Evolutionary conservation across 2,329 filamentous ascomycete species (phyloP), one percentile per base, ranked within the genome.

Genomic region (Fulvia fulva): DNA sequence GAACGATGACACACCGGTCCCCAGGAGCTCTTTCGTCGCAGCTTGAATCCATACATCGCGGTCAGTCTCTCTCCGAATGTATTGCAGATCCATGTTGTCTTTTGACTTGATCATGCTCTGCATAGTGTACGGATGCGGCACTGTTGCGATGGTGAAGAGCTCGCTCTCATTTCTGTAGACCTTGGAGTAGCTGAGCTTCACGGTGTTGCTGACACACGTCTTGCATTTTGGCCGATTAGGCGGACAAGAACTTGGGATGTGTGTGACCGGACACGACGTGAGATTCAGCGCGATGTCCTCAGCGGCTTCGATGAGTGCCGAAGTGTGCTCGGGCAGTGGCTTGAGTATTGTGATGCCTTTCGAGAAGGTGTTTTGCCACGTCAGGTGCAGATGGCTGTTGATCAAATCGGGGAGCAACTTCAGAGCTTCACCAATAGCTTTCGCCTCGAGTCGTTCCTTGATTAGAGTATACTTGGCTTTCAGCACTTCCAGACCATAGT

Each of bases 111-210:
- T 81, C 19, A 97, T 78, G 12, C 85, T 83, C 55, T 86, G 83
- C 44, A 91, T 80, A 1, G 92, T 97, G 78, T 91, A 96, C 0
- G 94, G 94, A 71, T 99, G 94, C 0, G 93, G 93, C 12, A 97
- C 87, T 0, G 87, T 89, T 59, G 88, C 91, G 63, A 99, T 89
- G 2, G 88, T 91, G 77, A 91, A 97, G 16, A 88, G 71, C 1
- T 79, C 80, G 14, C 87, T 86, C 4, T 81, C 82, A 73, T 97
- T 96, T 56, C 82, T 82, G 73, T 90, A 94, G 19, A 81, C 76
- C 2, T 82, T 75, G 2, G 86, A 83, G 0, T 86, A 87, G n/a
- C 80, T 78, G 64, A 96, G 82, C 53, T 82, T 83, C 75, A 91
- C 81, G 0, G 83, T 81, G 8, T 83, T 81, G 23, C 84, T 78